Evolutionary conservation across 768 basidiomycete genomes (phyloP).

Genomic region (Suillus paluster): DNA sequence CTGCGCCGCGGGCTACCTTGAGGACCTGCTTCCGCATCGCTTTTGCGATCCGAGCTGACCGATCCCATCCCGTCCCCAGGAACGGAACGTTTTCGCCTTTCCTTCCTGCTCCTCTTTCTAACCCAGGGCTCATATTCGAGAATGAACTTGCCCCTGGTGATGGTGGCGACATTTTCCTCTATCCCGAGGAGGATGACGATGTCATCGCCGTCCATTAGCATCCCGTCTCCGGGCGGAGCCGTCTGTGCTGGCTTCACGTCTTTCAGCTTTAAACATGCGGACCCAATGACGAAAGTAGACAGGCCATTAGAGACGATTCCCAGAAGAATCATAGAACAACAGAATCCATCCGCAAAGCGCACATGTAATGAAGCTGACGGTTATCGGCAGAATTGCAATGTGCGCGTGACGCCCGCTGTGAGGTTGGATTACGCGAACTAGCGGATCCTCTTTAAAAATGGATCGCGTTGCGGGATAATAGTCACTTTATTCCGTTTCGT

Average conservation of each 20-base stretch:
- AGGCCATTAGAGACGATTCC: slow-evolving; percentile 26
- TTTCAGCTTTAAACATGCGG: slow-evolving; percentile 8
- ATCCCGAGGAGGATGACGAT: slow-evolving; percentile 19
- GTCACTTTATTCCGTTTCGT: slow-evolving; percentile 20
- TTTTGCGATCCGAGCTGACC: slow-evolving; percentile 16
- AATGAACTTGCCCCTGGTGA: slow-evolving; percentile 22
- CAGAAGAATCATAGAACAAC: slow-evolving; percentile 22
- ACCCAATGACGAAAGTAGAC: slow-evolving; percentile 19
- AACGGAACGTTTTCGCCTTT: neutral
- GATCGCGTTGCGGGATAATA: slow-evolving; percentile 13
- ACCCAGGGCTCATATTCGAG: slow-evolving; percentile 23
- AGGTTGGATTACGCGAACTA: neutral
- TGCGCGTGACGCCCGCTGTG: neutral
- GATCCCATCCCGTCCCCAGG: neutral
- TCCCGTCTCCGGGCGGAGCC: slow-evolving; percentile 35
- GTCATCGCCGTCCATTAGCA: slow-evolving; percentile 15
- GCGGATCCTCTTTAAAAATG: neutral
- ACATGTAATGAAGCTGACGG: slow-evolving; percentile 15
- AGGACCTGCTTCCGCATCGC: neutral
- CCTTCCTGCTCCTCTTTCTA: neutral
- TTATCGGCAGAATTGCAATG: slow-evolving; percentile 15
- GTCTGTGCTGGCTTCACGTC: slow-evolving; percentile 21
- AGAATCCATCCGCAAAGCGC: slow-evolving; percentile 19
- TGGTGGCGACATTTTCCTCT: slow-evolving; percentile 17
- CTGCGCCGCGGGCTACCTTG: neutral